Percentiles rank a stretch among this genome's conserved stretches.
Evolutionary conservation across 257 asterid species (phyloP).

Genomic region (Thymus quinquecostatus): DNA sequence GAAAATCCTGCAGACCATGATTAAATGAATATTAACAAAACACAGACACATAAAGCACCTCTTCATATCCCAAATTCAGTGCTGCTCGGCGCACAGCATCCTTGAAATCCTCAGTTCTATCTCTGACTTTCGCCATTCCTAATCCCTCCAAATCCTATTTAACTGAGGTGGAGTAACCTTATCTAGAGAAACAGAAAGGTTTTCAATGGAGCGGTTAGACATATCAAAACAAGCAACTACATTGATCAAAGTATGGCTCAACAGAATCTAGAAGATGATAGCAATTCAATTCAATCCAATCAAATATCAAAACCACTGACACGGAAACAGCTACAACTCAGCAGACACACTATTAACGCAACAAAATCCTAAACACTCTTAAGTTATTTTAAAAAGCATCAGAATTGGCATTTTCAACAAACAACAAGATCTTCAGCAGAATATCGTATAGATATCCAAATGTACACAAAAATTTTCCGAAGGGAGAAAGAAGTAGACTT

Average conservation of each 20-base stretch:
- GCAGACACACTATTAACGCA: neutral
- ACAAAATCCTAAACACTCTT: neutral
- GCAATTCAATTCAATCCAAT: conserved; percentile 16
- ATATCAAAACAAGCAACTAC: neutral
- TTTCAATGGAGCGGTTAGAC: neutral
- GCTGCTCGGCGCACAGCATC: conserved; percentile 84
- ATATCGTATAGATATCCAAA: neutral
- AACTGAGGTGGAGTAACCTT: conserved; percentile 14
- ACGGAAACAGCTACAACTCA: neutral
- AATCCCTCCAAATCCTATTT: conserved; percentile 45
- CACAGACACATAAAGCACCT: conserved; percentile 46
- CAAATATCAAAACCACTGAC: neutral
- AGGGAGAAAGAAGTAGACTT: neutral
- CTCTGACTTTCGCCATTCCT: conserved; percentile 73
- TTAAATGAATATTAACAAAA: neutral
- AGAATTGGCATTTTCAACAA: neutral
- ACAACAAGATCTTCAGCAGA: neutral
- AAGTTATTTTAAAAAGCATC: neutral
- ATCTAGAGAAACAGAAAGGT: neutral
- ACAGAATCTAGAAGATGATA: neutral
- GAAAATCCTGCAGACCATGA: conserved; percentile 7
- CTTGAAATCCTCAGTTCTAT: conserved; percentile 92
- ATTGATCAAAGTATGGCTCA: neutral
- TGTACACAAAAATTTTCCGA: neutral
- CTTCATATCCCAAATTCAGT: conserved; percentile 67